Conservation (phyloP, 192 early-diverging fungal genomes). For the Coemansia sp. region DNA sequence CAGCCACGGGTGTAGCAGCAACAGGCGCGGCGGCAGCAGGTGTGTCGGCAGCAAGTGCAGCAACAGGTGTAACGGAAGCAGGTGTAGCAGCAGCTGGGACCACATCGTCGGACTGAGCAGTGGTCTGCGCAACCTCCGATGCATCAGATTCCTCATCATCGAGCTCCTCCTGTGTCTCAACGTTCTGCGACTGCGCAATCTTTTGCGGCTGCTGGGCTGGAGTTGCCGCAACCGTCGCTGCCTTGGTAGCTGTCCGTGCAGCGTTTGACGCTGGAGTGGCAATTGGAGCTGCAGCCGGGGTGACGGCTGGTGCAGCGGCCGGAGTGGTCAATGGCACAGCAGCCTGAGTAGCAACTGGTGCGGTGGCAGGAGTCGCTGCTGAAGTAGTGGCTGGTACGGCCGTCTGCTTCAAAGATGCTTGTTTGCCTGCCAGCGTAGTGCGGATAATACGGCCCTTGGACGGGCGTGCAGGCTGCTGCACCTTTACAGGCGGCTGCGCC, state of each 20-base stretch:
- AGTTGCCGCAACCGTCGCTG: neutral
- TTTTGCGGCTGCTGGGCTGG: neutral
- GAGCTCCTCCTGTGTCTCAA: constrained; percentile 5
- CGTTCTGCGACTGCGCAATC: neutral
- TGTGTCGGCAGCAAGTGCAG: constrained; percentile 4
- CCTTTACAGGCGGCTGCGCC: neutral
- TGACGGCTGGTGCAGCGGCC: neutral
- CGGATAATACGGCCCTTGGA: neutral
- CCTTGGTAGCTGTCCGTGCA: neutral
- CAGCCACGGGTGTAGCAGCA: neutral
- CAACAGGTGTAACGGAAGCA: constrained; percentile 4
- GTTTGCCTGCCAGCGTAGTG: constrained; percentile 21
- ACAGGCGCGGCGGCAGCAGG: neutral
- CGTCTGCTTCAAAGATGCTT: constrained; percentile 2
- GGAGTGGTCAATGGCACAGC: neutral
- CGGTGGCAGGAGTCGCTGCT: neutral
- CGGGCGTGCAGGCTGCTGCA: neutral
- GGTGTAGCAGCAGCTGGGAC: neutral
- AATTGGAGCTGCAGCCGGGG: neutral
- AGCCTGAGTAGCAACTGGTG: neutral
- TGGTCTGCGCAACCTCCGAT: neutral
- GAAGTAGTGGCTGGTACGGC: neutral
- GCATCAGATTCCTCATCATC: constrained; percentile 9
- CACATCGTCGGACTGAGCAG: neutral
- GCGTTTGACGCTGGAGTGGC: neutral